Evolutionary conservation across 2,329 filamentous ascomycete species (phyloP), one percentile per base, ranked within the genome.

Genomic region (Arthrobotrys conoides): DNA sequence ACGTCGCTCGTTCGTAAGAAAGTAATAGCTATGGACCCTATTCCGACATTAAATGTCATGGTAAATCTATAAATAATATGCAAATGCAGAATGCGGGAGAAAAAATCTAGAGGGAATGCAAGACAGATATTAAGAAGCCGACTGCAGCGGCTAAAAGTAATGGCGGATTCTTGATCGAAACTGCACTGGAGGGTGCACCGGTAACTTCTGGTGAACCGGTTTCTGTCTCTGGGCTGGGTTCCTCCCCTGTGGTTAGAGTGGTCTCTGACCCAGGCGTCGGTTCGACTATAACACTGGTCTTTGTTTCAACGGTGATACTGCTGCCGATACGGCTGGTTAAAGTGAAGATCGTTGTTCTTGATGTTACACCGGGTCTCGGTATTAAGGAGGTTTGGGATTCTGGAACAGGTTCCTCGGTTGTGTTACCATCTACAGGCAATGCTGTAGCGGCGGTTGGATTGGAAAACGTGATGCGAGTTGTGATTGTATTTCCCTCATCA

Each of bases 261-360:
- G 67, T 51, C 18, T 14, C 53, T 9, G 44, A 9, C 10, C 33
- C 57, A 18, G 30, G 6, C 8, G 49, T 49, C 5, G 59, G 20
- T 18, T 46, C 66, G 1, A 33, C 38, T 5, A 71, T 57, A 36
- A 71, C 27, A 33, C 67, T 78, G 5, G 68, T 71, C 33, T 41
- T 48, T 5, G 67, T 78, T 57, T 68, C 73, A 16, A 51, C 41
- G 8, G 30, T 59, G 12, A 68, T 24, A 5, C 67, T 46, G 27
- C 67, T 55, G 4, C 73, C 73, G 12, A 36, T 12, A 36, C 67
- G 59, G 18, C 61, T 71, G 2, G 73, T 78, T n/a, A 71, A 33
- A 5, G 73, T 78, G 18, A 68, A 63, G 30, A 71, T 59, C 12
- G 61, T 78, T 22, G 67, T 78, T 30, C 61, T 53, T 1, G 68